Evolutionary conservation across 2,329 filamentous ascomycete species (phyloP), one percentile per base, ranked within the genome.

Genomic region (Colletotrichum sojae): DNA sequence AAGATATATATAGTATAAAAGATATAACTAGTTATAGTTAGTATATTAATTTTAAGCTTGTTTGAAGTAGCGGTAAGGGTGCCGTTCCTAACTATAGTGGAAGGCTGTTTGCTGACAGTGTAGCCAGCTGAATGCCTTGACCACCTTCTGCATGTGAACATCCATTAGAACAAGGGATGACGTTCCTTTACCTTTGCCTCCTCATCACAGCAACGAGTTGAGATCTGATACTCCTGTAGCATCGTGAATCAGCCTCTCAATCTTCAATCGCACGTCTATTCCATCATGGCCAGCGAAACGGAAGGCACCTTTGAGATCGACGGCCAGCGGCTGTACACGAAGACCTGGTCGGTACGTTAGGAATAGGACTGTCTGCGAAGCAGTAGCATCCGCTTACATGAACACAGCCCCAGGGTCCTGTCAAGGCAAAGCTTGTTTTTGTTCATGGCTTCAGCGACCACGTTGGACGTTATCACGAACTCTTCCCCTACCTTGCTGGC

Each of bases 371-470:
- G n/a, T 12, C 6, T 12, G 27, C 27, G 6, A 22, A 18, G 10
- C 20, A 18, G 15, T 27, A 49, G 18, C 52, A 39, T 46, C 36
- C 53, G 25, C 62, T 56, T 36, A 43, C 46, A 60, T 20, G 60
- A 48, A 31, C 36, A 16, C 56, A 90, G 90, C 89, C 89, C 36
- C 78, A 85, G 36, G 85, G 83, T 15, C 80, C 85, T 13, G 80
- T 87, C 63, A 88, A 87, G 75, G 94, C 94, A 43, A 92, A 92
- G 73, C 79, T 97, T 57, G 85, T 96, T 75, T 92, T 97, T 80
- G 83, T 98, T 71, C 95, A 98, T 82, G 95, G 95, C 75, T 98
- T 95, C 85, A 94, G 90, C 79, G 95, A 97, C 80, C 94, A 97
- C 80, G 84, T 92, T 78, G 90, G 92, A 80, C 88, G 90, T 67